Percentiles rank a stretch among this genome's conserved stretches.
phyloP scores from a whole-genome alignment of 306 rosid genomes.

The Vachellia pachyceras region DNA sequence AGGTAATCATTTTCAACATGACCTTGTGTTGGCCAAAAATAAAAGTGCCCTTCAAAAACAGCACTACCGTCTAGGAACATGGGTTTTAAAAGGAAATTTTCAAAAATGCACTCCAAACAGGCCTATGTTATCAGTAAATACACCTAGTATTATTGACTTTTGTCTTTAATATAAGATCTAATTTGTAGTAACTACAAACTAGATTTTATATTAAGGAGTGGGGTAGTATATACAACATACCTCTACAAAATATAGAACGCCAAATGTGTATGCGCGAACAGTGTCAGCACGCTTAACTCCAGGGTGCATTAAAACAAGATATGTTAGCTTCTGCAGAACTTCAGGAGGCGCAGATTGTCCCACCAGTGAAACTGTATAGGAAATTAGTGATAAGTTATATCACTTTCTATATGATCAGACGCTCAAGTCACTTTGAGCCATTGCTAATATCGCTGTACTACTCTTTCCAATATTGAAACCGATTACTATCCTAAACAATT shows the following conservation, averaged over 20 bases:
- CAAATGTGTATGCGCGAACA: slow-evolving; percentile 96
- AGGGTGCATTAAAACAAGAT: slow-evolving; percentile 77
- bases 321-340: slow-evolving; percentile 84
- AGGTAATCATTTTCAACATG: not conserved
- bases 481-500: slow-evolving; percentile 10
- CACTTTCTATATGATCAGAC: not conserved
- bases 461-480: slow-evolving; percentile 22
- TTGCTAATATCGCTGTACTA: slow-evolving; percentile 5
- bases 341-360: slow-evolving; percentile 98
- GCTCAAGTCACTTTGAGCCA: not conserved
- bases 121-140: not conserved
- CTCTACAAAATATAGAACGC: slow-evolving; percentile 97
- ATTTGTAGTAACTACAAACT: too few relatives aligned
- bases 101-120: not conserved
- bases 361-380: slow-evolving; percentile 71
- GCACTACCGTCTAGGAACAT: not conserved
- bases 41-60: not conserved
- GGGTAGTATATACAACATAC: slow-evolving; percentile 41
- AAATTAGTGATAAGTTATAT: slow-evolving; percentile 8
- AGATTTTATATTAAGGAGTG: too few relatives aligned
- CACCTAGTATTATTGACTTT: not conserved
- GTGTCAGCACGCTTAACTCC: slow-evolving; percentile 81
- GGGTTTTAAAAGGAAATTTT: not conserved
- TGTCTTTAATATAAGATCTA: too few relatives aligned
- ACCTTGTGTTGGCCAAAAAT: not conserved